Conservation (phyloP, 2,329 filamentous ascomycete genomes). For the Colletotrichum plurivorum region DNA sequence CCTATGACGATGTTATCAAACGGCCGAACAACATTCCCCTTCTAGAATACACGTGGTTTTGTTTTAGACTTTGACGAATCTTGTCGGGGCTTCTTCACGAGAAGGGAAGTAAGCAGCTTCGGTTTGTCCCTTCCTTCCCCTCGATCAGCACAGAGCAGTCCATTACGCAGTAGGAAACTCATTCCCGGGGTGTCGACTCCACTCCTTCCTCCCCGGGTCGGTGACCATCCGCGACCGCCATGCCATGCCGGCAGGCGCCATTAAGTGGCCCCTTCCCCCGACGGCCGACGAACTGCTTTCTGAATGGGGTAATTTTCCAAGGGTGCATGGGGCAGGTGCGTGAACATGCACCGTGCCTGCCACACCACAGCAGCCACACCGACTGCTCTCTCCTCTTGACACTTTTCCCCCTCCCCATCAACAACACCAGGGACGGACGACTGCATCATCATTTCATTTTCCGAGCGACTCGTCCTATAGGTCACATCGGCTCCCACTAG, state of each 20-base stretch:
- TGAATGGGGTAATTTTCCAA: slow-evolving; percentile 25
- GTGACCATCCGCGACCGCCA: slow-evolving; percentile 26
- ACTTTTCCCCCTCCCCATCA: neutral
- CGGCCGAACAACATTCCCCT: slow-evolving; percentile 13
- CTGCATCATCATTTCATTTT: neutral
- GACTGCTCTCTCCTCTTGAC: neutral
- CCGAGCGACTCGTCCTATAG: slow-evolving; percentile 18
- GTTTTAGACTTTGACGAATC: slow-evolving; percentile 19
- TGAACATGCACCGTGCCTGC: slow-evolving; percentile 2
- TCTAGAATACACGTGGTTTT: neutral
- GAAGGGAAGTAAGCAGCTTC: slow-evolving; percentile 2
- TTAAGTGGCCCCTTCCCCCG: slow-evolving; percentile 5
- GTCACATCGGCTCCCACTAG: slow-evolving; percentile 3
- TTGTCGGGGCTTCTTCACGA: neutral
- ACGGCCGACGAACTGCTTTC: slow-evolving; percentile 31
- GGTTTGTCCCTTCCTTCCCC: neutral
- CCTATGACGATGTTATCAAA: neutral
- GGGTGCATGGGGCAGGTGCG: neutral
- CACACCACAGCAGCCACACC: neutral
- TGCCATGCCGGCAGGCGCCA: neutral
- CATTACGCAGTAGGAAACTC: slow-evolving; percentile 34
- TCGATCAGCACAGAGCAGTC: slow-evolving; percentile 11
- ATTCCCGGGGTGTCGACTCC: slow-evolving; percentile 9
- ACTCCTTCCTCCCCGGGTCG: slow-evolving; percentile 17
- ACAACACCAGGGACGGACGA: neutral